Evolutionary conservation across 345 rosid genomes (phyloP), one percentile per base, ranked within the genome.

Genomic region (Boechera stricta): DNA sequence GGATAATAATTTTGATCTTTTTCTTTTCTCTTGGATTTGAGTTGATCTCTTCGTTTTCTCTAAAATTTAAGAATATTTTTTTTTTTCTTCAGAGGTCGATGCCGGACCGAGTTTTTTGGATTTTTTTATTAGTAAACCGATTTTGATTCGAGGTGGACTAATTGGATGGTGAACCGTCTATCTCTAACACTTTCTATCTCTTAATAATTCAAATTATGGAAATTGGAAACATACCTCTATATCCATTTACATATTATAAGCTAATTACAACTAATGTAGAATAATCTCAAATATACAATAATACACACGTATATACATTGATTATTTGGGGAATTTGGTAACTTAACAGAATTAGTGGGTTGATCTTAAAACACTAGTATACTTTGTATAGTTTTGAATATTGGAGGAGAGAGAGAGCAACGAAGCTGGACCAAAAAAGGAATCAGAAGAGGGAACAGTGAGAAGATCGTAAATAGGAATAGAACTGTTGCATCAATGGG

Each of bases 401-500:
- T 58, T 13, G 64, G 76, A 51, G 71, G 10, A 64, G 73, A 29
- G 73, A 29, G 67, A 66, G 65, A 55, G 44, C 32, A 35, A 11
- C 5, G 57, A 35, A 71, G 54, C 3, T 32, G 41, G 29, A 77
- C 28, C 63, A 44, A 12, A 55, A 51, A 51, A 35, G 26, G 76
- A 63, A 77, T 71, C 67, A 64, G 67, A 77, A 53, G 58, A 33
- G 38, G 38, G 49, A 71, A 58, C 32, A 78, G 81, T 65, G 71
- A 72, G 81, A 65, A 78, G 77, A 72, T 71, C 77, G 38, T 51
- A 64, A 78, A 78, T 72, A 78, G 68, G 26, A 41, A 59, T 18
- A 78, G 3, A 78, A 78, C 82, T 78, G 74, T 73, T 49, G 68
- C 31, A 67, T 73, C 77, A 78, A 78, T 78, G 82, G 74, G 82